Conservation (phyloP, 192 early-diverging fungal genomes). For the Coemansia javaensis region DNA sequence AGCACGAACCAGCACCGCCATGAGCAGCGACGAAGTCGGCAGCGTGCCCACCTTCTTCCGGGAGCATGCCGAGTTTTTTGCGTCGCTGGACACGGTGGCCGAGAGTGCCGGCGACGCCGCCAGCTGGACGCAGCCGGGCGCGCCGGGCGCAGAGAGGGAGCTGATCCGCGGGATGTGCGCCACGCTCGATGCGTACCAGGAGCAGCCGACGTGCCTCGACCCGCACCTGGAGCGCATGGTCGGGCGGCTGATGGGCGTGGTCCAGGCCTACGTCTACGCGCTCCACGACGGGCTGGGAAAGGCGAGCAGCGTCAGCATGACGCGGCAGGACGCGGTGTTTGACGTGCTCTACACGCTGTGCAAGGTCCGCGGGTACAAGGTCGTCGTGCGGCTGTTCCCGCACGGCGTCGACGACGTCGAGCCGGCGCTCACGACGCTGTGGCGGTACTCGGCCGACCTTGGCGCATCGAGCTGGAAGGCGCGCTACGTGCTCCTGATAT, state of each 20-base stretch:
- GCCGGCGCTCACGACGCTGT: slow-evolving; percentile 73
- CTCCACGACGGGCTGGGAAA: slow-evolving; percentile 11
- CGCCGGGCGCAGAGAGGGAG: slow-evolving; percentile 12
- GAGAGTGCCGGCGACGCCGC: slow-evolving; percentile 7
- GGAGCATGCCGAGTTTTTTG: slow-evolving; percentile 31
- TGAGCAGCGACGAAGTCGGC: slow-evolving; percentile 15
- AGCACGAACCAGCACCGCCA: slow-evolving; percentile 9
- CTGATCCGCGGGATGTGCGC: slow-evolving; percentile 16
- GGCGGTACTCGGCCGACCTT: slow-evolving; percentile 9
- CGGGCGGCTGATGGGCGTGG: slow-evolving; percentile 14
- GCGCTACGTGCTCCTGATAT: slow-evolving; percentile 78
- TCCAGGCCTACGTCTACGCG: slow-evolving; percentile 25
- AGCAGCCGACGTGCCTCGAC: slow-evolving; percentile 46
- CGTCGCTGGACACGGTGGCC: slow-evolving; percentile 9
- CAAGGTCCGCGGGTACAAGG: slow-evolving; percentile 88
- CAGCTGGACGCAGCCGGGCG: slow-evolving; percentile 7
- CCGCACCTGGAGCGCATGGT: slow-evolving; percentile 43
- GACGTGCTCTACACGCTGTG: slow-evolving; percentile 65
- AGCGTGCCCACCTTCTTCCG: slow-evolving; percentile 38
- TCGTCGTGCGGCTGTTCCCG: slow-evolving; percentile 84
- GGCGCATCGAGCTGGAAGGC: slow-evolving; percentile 61
- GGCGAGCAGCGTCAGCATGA: neutral
- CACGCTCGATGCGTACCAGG: slow-evolving; percentile 37
- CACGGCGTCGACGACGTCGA: slow-evolving; percentile 88
- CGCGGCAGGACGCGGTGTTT: slow-evolving; percentile 24